Evolutionary conservation across 192 early-diverging fungal genomes (phyloP).

Genomic region (Coemansia sp.): DNA sequence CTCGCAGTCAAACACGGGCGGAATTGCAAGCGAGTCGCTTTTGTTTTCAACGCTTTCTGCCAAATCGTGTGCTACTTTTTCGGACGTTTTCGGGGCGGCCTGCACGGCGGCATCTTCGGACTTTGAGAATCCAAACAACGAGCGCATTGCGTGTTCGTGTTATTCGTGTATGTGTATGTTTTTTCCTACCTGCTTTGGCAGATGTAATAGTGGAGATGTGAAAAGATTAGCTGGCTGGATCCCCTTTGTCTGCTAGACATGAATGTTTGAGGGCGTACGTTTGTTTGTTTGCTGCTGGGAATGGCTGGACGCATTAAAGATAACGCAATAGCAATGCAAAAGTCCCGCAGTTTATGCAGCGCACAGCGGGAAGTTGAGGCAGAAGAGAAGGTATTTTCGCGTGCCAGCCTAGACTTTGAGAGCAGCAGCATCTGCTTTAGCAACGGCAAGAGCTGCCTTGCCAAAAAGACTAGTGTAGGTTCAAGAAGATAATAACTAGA

Average conservation of each 20-base stretch:
- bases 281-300: conserved; percentile 1
- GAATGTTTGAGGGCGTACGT: background rate
- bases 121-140: conserved; percentile 46
- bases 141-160: conserved; percentile 31
- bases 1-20: conserved; percentile 28
- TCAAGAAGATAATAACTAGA: no score
- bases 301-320: background rate
- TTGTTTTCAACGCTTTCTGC: conserved; percentile 1
- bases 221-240: background rate
- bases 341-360: background rate
- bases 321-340: background rate
- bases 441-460: background rate
- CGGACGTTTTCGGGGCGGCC: conserved; percentile 16
- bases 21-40: conserved; percentile 7
- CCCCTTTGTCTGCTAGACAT: background rate
- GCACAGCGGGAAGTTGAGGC: background rate
- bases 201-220: background rate
- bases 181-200: background rate
- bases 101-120: conserved; percentile 19
- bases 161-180: background rate
- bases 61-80: conserved; percentile 18
- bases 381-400: background rate
- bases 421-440: background rate
- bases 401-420: background rate
- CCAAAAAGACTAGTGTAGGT: no score